Evolutionary conservation across 139 green algal genomes (phyloP).

Genomic region (Chlorella sp.): DNA sequence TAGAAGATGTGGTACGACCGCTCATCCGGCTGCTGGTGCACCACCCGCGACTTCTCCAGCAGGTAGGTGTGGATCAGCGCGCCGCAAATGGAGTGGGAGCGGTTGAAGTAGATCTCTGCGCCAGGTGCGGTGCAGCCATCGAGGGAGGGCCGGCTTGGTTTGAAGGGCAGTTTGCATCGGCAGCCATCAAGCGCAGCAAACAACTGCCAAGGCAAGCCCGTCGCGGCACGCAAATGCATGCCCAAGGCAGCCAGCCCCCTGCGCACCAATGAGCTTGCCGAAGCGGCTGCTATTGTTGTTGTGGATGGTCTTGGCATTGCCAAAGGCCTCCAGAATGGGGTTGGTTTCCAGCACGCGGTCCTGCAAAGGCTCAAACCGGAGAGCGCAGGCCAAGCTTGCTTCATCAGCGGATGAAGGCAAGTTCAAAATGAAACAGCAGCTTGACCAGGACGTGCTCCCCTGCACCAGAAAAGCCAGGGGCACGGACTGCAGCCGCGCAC

Average conservation of each 20-base stretch:
- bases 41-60: constrained; percentile 85
- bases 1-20: constrained; percentile 96
- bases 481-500: neutral
- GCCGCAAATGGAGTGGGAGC: constrained; percentile 66
- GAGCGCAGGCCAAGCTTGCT: neutral
- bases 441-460: neutral
- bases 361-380: neutral
- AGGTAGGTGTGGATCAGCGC: constrained; percentile 91
- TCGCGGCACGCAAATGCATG: no score
- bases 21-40: constrained; percentile 69
- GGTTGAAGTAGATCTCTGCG: constrained; percentile 80
- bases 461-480: neutral
- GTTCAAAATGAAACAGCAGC: neutral
- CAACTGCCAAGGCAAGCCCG: no score
- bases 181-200: no score
- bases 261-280: constrained; percentile 91
- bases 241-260: constrained; percentile 12
- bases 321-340: constrained; percentile 94
- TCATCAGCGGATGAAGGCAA: neutral
- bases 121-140: neutral
- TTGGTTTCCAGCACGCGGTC: constrained; percentile 86
- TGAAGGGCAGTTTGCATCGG: neutral
- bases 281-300: constrained; percentile 94
- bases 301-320: constrained; percentile 94
- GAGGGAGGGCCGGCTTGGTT: no score